Evolutionary conservation across 1,284 basidiomycete species (phyloP).

Genomic region (Naganishia sp.): DNA sequence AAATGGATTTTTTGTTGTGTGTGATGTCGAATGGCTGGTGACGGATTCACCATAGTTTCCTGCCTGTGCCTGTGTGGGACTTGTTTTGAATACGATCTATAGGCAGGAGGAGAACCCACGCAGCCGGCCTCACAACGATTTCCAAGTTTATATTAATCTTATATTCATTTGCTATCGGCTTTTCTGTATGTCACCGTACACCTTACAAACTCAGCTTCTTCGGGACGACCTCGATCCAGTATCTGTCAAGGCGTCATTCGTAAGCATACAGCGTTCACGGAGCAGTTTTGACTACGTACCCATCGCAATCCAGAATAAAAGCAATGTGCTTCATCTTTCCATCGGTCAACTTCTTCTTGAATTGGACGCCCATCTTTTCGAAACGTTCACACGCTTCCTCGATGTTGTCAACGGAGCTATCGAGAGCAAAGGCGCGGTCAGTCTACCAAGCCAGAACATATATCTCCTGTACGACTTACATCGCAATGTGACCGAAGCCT

Average conservation of each 20-base stretch:
- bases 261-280: no score
- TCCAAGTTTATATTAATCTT: no score
- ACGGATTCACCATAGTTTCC: no score
- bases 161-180: no score
- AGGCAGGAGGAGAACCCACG: not conserved
- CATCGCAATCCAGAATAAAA: conserved; percentile 68
- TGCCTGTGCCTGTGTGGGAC: no score
- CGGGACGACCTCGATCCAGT: conserved; percentile 60
- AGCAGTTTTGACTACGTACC: not conserved
- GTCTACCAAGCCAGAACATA: not conserved
- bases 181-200: no score
- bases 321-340: conserved; percentile 83
- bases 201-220: conserved; percentile 32
- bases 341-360: conserved; percentile 84
- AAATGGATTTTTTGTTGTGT: not conserved
- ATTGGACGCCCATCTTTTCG: conserved; percentile 75
- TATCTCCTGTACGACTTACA: conserved; percentile 30
- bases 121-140: not conserved
- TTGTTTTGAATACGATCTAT: no score
- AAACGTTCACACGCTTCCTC: conserved; percentile 81
- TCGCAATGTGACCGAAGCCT: conserved; percentile 83
- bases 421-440: not conserved
- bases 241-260: conserved; percentile 56
- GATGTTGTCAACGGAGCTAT: conserved; percentile 76
- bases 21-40: no score